Base-by-base conservation (phyloP, 23 red algal species). In the Gracilaria gracilis region DNA sequence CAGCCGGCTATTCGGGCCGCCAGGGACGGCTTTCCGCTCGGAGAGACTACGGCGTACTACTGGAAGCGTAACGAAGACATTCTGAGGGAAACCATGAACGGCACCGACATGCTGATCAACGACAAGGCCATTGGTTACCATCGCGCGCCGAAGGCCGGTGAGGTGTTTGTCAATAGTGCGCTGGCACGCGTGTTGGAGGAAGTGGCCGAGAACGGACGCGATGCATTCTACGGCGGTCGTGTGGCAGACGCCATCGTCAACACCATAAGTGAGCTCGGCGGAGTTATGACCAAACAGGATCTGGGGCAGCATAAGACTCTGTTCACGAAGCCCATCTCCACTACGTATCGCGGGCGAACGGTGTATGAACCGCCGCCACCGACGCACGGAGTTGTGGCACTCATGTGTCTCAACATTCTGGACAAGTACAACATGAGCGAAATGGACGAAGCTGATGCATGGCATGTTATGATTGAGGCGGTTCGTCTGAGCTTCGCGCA, bases 321-420 rank as follows among this genome's bases (percentile, higher is more conserved):
- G 25, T 67, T 89, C 62, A 21, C 53, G 33, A 24, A 87, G 25
- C 75, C 97, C 2, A 55, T 98, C 5, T 32, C n/a, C 53, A 83
- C 90, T 16, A 79, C 54, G 25, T 99, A 96, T 70, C 54, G 97
- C 20, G 97, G 93, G 44, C 62, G 57, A 20, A 88, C 51, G 32
- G 90, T 99, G 54, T 95, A 83, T 38, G 83, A 99, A 72, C 84
- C 94, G 57, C 91, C 85, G 14, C 32, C 89, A 53, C 97, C 97
- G 44, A 94, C 94, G 57, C 97, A 99, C 57, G 97, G 97, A 28
- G 69, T 92, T 23, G 85, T 93, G 28, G 89, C 88, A n/a, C 54
- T 96, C 24, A 83, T 99, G 38, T 94, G 89, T 13, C 55, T 99
- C 27, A 93, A 93, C 53, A 90, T 98, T 2, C 59, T 91, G 67